phyloP scores from a whole-genome alignment of 345 rosid species.

The Viola odorata region DNA sequence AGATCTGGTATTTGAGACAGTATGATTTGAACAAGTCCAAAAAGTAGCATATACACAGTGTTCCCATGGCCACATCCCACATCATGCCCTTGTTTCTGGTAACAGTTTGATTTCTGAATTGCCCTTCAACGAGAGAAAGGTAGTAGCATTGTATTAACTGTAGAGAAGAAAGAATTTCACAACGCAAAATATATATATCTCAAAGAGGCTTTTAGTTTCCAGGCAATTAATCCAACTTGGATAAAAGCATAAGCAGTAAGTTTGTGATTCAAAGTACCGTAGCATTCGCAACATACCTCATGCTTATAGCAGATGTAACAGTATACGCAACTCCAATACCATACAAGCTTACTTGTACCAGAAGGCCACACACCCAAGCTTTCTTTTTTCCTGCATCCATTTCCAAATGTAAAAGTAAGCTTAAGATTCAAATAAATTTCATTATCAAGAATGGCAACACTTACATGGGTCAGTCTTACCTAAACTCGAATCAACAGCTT shows the following conservation, averaged over 20 bases:
- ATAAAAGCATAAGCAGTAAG: background rate
- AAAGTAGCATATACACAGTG: slow-evolving; percentile 36
- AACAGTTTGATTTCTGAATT: slow-evolving; percentile 34
- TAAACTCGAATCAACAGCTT: slow-evolving; percentile 31
- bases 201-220: background rate
- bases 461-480: slow-evolving; percentile 11
- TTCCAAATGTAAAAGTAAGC: too few relatives aligned
- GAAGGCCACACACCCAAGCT: slow-evolving; percentile 30
- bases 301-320: slow-evolving; percentile 39
- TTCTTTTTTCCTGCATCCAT: slow-evolving; percentile 21
- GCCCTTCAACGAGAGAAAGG: slow-evolving; percentile 13
- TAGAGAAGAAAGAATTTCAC: background rate
- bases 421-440: too few relatives aligned
- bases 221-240: background rate
- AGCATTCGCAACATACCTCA: slow-evolving; percentile 28
- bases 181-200: background rate
- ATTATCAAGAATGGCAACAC: background rate
- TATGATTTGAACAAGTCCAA: slow-evolving; percentile 43
- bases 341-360: slow-evolving; percentile 32
- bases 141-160: background rate
- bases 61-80: slow-evolving; percentile 32
- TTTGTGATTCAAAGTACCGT: background rate
- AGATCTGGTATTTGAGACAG: slow-evolving; percentile 52
- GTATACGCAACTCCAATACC: slow-evolving; percentile 43
- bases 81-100: slow-evolving; percentile 41